These are phyloP conservation scores for Penicillium goetzii DNA, from an alignment of 495 filamentous ascomycete genomes.

Conservation along the genomic window DNA sequence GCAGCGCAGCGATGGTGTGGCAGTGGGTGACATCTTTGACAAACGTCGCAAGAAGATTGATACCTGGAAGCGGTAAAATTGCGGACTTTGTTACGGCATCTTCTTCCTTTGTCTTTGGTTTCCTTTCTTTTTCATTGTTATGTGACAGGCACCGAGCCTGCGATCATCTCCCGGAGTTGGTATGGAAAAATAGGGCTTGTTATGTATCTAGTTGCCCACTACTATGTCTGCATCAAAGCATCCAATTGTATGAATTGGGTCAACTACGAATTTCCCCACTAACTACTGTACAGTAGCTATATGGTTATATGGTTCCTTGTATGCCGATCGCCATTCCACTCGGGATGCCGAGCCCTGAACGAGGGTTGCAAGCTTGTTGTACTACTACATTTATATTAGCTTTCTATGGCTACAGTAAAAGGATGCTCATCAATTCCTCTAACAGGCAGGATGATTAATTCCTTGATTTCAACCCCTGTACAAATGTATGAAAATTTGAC, in stretches of 20 bases:
- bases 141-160: slow-evolving; percentile 10
- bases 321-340: not conserved
- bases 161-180: slow-evolving; percentile 14
- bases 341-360: slow-evolving; percentile 4
- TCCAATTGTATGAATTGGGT: not conserved
- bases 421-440: not conserved
- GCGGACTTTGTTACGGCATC: not conserved
- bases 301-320: not conserved
- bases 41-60: slow-evolving; percentile 74
- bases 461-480: not conserved
- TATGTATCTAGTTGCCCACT: slow-evolving; percentile 2
- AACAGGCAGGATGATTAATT: not conserved
- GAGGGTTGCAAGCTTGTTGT: not conserved
- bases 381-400: too few species aligned
- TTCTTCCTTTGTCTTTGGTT: not conserved
- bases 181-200: slow-evolving; percentile 11
- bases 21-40: slow-evolving; percentile 70
- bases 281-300: not conserved
- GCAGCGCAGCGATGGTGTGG: slow-evolving; percentile 57
- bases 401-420: not conserved
- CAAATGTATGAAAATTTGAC: not conserved
- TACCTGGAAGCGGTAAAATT: slow-evolving; percentile 52
- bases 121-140: not conserved
- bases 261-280: not conserved
- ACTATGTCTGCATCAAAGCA: slow-evolving; percentile 2